These are phyloP conservation scores for Lepidopterella palustris DNA, from an alignment of 495 filamentous ascomycete species.

Conservation along the genomic window DNA sequence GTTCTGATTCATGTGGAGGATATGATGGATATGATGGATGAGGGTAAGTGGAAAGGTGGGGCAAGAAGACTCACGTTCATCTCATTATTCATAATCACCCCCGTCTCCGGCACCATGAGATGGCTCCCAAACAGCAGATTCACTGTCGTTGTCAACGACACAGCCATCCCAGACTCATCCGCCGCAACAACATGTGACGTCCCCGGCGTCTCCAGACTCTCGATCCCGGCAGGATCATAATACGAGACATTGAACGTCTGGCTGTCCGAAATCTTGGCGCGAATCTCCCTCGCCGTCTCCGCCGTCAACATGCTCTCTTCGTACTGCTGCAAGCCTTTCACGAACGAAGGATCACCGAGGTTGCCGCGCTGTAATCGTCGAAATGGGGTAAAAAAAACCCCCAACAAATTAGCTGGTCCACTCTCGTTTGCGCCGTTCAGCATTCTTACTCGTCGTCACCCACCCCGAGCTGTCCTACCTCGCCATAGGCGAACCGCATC, in stretches of 20 bases:
- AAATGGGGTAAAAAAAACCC: no score
- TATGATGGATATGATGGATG: not conserved
- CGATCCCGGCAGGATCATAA: slow-evolving; percentile 62
- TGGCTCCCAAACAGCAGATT: slow-evolving; percentile 78
- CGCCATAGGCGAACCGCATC: slow-evolving; percentile 78
- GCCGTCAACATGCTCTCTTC: slow-evolving; percentile 59
- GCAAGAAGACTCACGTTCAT: slow-evolving; percentile 53
- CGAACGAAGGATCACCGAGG: slow-evolving; percentile 73
- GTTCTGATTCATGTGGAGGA: no score
- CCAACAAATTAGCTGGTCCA: no score
- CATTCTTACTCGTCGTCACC: no score
- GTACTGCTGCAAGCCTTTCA: slow-evolving; percentile 55
- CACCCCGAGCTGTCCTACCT: no score
- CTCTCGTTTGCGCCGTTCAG: no score
- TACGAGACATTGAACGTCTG: slow-evolving; percentile 58
- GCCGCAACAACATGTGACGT: slow-evolving; percentile 70
- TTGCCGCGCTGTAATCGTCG: slow-evolving; percentile 52
- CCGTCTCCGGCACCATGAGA: slow-evolving; percentile 73
- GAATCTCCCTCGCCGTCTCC: slow-evolving; percentile 50
- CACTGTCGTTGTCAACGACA: slow-evolving; percentile 72
- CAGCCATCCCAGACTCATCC: slow-evolving; percentile 61
- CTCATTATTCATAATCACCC: slow-evolving; percentile 87
- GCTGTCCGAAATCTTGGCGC: slow-evolving; percentile 61
- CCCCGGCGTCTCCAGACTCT: slow-evolving; percentile 60
- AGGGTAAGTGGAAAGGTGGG: not conserved